Base-by-base conservation (phyloP, 805 yeast genomes). In the Cyberlindnera lachancei region DNA sequence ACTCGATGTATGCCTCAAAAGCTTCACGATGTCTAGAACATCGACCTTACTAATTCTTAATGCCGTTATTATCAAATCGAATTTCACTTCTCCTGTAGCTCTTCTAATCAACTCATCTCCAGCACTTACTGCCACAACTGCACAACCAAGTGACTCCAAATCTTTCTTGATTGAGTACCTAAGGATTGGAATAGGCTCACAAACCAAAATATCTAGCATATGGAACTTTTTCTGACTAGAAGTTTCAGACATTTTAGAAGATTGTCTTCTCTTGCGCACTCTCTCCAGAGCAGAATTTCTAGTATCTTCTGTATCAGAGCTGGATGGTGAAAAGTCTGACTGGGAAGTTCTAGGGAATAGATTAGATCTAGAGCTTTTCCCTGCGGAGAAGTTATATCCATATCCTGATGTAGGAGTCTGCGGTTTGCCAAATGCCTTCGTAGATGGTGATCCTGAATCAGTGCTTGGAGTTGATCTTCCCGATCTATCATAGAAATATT, bases 171-270 rank as follows among this genome's bases (percentile, higher is more conserved):
- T 68, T 11, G 84, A 66, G 47, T 73, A 83, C 30, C 94, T 59
- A 44, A 84, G 78, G 35, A 80, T 80, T 0, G 95, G 92, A 38
- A 84, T 83, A 3, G 92, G 86, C 47, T 86, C 95, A 56, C 96
- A 87, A 11, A 86, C 63, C 28, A 90, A 61, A 5, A 87, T 77
- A 52, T 84, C 88, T 44, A 82, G 55, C 3, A 53, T 45, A 22
- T 64, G 66, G 1, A 50, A 22, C 15, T 38, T 38, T 3, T 34
- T 39, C n/a, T n/a, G n/a, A 7, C 34, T 26, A 2, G 44, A 40
- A 4, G 32, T 25, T n/a, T 52, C 53, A 2, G 56, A 46, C 38
- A 48, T 42, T 36, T 45, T 58, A 7, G 75, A 58, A 29, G 75
- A 65, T 45, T 70, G 73, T 33, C 83, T 57, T 37, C 84, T 61